Evolutionary conservation across 2,329 filamentous ascomycete species (phyloP).

Genomic region (Pyrenophora tritici-repentis): DNA sequence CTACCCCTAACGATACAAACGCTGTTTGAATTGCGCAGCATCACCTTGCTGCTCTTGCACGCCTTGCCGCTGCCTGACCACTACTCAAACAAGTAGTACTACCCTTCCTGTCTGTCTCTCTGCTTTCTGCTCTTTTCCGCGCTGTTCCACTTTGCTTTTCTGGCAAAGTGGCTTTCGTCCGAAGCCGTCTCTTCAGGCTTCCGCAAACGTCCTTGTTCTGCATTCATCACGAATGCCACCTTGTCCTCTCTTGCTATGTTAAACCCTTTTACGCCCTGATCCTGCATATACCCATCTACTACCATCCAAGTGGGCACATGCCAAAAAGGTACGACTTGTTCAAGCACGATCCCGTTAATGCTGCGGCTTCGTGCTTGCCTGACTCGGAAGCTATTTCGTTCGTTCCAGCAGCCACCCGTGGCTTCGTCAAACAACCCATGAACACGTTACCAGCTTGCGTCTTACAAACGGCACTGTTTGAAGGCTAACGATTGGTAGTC

Average conservation of each 20-base stretch:
- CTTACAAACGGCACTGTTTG: conserved; percentile 45
- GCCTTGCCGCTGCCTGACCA: conserved; percentile 25
- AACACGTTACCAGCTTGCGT: conserved; percentile 49
- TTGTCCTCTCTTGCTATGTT: conserved; percentile 43
- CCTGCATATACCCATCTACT: conserved; percentile 26
- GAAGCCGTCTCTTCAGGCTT: conserved; percentile 40
- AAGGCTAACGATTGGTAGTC: conserved; percentile 45
- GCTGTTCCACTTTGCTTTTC: conserved; percentile 43
- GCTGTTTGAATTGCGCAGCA: conserved; percentile 41
- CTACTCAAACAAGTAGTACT: conserved; percentile 16
- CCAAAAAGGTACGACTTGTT: conserved; percentile 38
- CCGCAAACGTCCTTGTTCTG: conserved; percentile 38
- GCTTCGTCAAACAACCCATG: conserved; percentile 42
- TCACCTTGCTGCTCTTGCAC: conserved; percentile 32
- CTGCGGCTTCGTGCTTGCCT: conserved; percentile 36
- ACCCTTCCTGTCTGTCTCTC: conserved; percentile 39
- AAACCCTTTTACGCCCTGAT: conserved; percentile 35
- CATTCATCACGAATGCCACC: conserved; percentile 35
- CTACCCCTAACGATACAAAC: conserved; percentile 33
- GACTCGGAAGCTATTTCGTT: conserved; percentile 40
- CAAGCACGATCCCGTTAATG: conserved; percentile 29
- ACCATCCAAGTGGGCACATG: conserved; percentile 35
- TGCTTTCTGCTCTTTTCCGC: conserved; percentile 34
- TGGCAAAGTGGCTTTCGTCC: conserved; percentile 36
- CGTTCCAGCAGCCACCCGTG: conserved; percentile 37